Conservation (phyloP, 1,139 yeast genomes). For the Pichia kudriavzevii region DNA sequence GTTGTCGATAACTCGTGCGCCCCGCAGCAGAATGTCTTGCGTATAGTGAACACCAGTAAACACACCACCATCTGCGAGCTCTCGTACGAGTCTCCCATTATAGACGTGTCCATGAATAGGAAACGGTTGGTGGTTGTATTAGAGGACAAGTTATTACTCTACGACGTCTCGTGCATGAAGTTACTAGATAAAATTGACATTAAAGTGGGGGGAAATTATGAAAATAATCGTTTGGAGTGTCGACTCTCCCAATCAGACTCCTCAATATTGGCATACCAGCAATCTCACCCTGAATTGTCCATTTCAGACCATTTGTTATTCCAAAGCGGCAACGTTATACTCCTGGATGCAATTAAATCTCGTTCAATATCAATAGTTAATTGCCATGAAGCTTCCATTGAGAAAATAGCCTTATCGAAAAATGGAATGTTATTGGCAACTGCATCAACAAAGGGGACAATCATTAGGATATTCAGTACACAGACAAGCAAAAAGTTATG, state of each 20-base stretch:
- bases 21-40: background rate
- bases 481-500: constrained; percentile 31
- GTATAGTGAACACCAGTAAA: constrained; percentile 54
- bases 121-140: constrained; percentile 67
- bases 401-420: constrained; percentile 40
- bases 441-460: constrained; percentile 67
- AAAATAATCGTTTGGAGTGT: background rate
- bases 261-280: background rate
- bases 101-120: constrained; percentile 71
- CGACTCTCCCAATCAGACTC: background rate
- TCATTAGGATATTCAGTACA: constrained; percentile 47
- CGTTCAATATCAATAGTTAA: constrained; percentile 50
- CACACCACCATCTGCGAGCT: constrained; percentile 59
- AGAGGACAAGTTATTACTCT: constrained; percentile 80
- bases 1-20: constrained; percentile 63
- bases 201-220: no score
- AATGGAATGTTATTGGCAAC: constrained; percentile 55
- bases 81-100: constrained; percentile 77
- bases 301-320: background rate
- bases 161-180: constrained; percentile 84
- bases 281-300: background rate
- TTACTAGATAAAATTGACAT: constrained; percentile 84
- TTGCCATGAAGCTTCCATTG: constrained; percentile 50
- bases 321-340: constrained; percentile 28
- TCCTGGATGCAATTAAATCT: constrained; percentile 55